phyloP scores from a whole-genome alignment of 768 basidiomycete genomes.

The Trametes elegans region DNA sequence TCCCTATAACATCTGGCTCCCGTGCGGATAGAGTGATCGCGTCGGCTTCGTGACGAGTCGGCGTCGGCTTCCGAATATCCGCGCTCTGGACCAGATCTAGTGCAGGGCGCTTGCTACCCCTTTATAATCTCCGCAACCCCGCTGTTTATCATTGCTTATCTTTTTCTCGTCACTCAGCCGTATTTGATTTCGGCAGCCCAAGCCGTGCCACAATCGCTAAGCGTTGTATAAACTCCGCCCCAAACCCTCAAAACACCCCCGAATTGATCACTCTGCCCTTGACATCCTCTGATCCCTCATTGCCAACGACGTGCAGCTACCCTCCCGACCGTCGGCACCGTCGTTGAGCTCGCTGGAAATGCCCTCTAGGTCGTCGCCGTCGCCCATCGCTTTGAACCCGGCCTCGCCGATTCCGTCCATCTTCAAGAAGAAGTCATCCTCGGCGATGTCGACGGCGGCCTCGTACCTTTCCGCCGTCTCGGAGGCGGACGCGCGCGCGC shows the following conservation, averaged over 20 bases:
- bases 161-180: too few species aligned
- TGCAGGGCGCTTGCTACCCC: too few species aligned
- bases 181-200: too few species aligned
- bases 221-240: too few species aligned
- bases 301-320: neutral
- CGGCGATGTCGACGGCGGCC: constrained; percentile 50
- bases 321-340: constrained; percentile 9
- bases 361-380: constrained; percentile 49
- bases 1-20: too few species aligned
- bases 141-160: too few species aligned
- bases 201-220: too few species aligned
- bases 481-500: constrained; percentile 66
- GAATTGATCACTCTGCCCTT: neutral
- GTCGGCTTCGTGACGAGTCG: too few species aligned
- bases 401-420: constrained; percentile 52
- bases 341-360: constrained; percentile 8
- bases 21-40: too few species aligned
- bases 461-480: constrained; percentile 62
- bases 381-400: constrained; percentile 64
- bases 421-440: constrained; percentile 49
- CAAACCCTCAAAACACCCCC: neutral
- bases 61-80: too few species aligned
- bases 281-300: neutral
- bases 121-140: too few species aligned
- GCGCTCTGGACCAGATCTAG: too few species aligned